Evolutionary conservation across 2,329 filamentous ascomycete genomes (phyloP), one percentile per base, ranked within the genome.

Genomic region (Phialocephala subalpina): DNA sequence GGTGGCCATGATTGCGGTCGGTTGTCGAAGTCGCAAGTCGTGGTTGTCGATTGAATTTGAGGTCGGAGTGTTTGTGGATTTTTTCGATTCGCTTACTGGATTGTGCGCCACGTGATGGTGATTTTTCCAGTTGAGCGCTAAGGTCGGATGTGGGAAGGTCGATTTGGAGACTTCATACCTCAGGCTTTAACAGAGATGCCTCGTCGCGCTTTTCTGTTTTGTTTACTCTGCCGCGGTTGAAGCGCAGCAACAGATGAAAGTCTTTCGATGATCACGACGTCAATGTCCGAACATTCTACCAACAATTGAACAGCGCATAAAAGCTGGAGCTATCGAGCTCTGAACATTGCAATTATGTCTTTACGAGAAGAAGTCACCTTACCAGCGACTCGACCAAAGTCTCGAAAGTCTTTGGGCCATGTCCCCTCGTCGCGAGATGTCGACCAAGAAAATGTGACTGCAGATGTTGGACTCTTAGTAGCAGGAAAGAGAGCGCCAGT

Each of bases 401-500:
- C 86, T 73, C 88, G 92, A 76, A 92, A 92, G 77, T 94, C 92
- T n/a, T 87, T 92, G 67, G 90, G 88, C 77, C 76, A 87, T 82
- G 71, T 87, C 78, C 73, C 86, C 79, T 78, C 80, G 75, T 73
- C 83, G 74, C 73, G 86, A 81, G 77, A 80, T 42, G 79, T 84
- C 69, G 90, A 93, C 74, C 94, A 93, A 78, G 93, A 97, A 77
- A 97, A 97, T 83, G 85, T 87, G 75, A 92, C 90, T 2, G 80
- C 90, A 52, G 90, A 93, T 71, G 78, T 91, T 64, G 85, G 83
- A 67, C 84, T 85, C 70, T 64, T 77, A 56, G 67, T 63, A 29
- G 67, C 63, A 45, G 67, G 70, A 29, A 77, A 77, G 61, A 73
- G 66, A 53, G 49, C 70, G 25, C 52, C 69, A n/a, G 67, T 66